Conservation (phyloP, 164 flowering plant species). For the Houttuynia cordata region DNA sequence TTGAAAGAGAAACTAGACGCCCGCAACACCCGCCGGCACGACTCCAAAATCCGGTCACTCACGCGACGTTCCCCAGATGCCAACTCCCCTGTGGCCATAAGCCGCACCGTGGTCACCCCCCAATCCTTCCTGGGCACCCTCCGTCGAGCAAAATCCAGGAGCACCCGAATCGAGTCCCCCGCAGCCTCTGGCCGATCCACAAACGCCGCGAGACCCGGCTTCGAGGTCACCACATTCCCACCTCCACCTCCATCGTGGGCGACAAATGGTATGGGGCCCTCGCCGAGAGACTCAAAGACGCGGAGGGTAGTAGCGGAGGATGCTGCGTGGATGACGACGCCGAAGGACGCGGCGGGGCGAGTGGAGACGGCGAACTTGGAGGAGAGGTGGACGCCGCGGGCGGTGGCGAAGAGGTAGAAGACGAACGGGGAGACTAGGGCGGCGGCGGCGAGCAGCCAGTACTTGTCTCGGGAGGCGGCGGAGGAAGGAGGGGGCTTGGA, state of each 20-base stretch:
- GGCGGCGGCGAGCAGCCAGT: constrained; percentile 18
- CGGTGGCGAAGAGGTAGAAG: constrained; percentile 30
- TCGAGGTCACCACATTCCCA: constrained; percentile 10
- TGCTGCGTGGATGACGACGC: constrained; percentile 22
- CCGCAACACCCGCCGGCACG: constrained; percentile 26
- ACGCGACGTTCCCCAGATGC: constrained; percentile 4
- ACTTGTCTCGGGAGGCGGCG: constrained; percentile 14
- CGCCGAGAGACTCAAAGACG: constrained; percentile 30
- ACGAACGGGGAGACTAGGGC: constrained; percentile 28
- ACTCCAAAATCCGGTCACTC: constrained; percentile 20
- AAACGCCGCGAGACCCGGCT: constrained; percentile 18
- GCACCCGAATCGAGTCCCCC: constrained; percentile 15
- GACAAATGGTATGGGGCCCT: constrained; percentile 25
- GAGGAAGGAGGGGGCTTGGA: constrained; percentile 10
- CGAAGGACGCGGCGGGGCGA: constrained; percentile 15
- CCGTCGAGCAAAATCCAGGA: constrained; percentile 27
- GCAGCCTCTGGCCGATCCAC: constrained; percentile 16
- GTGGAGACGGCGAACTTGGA: constrained; percentile 20
- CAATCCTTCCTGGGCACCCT: constrained; percentile 28
- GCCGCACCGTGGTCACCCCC: constrained; percentile 24
- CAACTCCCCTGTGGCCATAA: constrained; percentile 22
- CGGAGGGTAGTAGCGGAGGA: constrained; percentile 19
- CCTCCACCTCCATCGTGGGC: constrained; percentile 16
- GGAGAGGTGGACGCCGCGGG: constrained; percentile 26
- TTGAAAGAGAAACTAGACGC: constrained; percentile 33